These are phyloP conservation scores for Limnanthes douglasii DNA, from an alignment of 345 rosid species.

Conservation along the genomic window DNA sequence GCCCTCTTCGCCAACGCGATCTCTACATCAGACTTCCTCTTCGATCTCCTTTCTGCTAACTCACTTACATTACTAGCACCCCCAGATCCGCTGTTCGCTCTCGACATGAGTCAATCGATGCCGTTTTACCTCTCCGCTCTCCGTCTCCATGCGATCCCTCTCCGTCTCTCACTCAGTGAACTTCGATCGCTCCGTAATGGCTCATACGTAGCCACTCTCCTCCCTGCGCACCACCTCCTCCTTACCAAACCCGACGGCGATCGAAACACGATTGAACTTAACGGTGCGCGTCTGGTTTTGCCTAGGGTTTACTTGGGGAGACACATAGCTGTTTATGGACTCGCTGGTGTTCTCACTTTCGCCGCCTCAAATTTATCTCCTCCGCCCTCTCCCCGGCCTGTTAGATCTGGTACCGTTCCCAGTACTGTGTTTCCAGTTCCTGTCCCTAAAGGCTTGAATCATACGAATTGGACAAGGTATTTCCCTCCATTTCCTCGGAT, in stretches of 20 bases:
- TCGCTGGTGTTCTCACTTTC: slow-evolving; percentile 14
- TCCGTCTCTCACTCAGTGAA: slow-evolving; percentile 20
- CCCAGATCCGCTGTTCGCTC: slow-evolving; percentile 24
- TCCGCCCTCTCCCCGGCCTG: too few relatives aligned
- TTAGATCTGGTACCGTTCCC: too few relatives aligned
- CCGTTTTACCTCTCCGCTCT: slow-evolving; percentile 25
- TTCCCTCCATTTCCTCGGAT: too few relatives aligned
- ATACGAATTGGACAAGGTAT: too few relatives aligned
- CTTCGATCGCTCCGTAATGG: slow-evolving; percentile 17
- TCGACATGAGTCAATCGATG: slow-evolving; percentile 31
- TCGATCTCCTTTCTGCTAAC: slow-evolving; percentile 26
- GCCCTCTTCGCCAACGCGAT: slow-evolving; percentile 39
- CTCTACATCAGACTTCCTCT: slow-evolving; percentile 30
- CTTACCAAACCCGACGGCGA: slow-evolving; percentile 7
- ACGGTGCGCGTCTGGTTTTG: slow-evolving; percentile 12
- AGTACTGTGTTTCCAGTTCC: too few relatives aligned
- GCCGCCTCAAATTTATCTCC: too few relatives aligned
- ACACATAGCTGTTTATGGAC: slow-evolving; percentile 26
- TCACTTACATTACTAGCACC: slow-evolving; percentile 26
- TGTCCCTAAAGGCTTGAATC: too few relatives aligned
- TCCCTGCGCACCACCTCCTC: slow-evolving; percentile 15
- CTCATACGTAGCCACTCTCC: slow-evolving; percentile 22
- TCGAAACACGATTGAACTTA: slow-evolving; percentile 5
- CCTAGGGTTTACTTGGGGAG: slow-evolving; percentile 25
- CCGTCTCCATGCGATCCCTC: slow-evolving; percentile 24